phyloP scores from a whole-genome alignment of 1,139 yeast genomes.

The Debaryomyces sp. region DNA sequence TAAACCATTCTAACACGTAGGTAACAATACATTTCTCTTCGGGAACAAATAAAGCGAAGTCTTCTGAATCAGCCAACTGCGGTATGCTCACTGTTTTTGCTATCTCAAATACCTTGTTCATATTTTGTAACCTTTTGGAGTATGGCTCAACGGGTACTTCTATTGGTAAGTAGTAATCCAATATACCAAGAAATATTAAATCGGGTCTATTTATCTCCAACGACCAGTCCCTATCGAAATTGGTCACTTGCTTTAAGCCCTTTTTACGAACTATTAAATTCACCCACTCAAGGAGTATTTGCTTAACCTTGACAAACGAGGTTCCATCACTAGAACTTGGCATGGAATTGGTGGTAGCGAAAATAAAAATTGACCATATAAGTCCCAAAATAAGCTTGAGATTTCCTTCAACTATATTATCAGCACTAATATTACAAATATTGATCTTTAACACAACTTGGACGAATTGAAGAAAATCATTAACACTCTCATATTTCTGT shows the following conservation, averaged over 20 bases:
- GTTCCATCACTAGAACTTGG: slow-evolving; percentile 33
- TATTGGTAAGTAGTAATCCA: slow-evolving; percentile 29
- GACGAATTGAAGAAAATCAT: slow-evolving; percentile 57
- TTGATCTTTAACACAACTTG: slow-evolving; percentile 53
- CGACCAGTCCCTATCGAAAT: slow-evolving; percentile 45
- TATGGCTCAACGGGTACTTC: slow-evolving; percentile 11
- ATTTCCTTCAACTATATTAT: slow-evolving; percentile 67
- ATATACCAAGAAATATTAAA: slow-evolving; percentile 25
- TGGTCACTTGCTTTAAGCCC: slow-evolving; percentile 23
- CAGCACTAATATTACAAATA: slow-evolving; percentile 64
- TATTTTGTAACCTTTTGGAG: slow-evolving; percentile 30
- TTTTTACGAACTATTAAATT: slow-evolving; percentile 24
- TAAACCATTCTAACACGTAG: slow-evolving; percentile 68
- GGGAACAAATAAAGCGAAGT: slow-evolving; percentile 53
- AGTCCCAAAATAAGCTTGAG: slow-evolving; percentile 64
- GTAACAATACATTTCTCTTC: slow-evolving; percentile 71
- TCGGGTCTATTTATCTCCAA: slow-evolving; percentile 35
- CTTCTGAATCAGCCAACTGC: slow-evolving; percentile 60
- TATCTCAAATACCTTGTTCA: slow-evolving; percentile 23
- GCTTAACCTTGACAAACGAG: slow-evolving; percentile 35
- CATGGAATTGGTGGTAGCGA: slow-evolving; percentile 44
- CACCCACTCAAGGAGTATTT: slow-evolving; percentile 39
- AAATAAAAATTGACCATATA: slow-evolving; percentile 62
- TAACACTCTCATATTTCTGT: slow-evolving; percentile 66
- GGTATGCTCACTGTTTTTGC: slow-evolving; percentile 54